A percentile compares a stretch with the other conserved stretches of the same genome.
Evolutionary conservation across 495 filamentous ascomycete genomes (phyloP).

Genomic region (Xylaria bambusicola): DNA sequence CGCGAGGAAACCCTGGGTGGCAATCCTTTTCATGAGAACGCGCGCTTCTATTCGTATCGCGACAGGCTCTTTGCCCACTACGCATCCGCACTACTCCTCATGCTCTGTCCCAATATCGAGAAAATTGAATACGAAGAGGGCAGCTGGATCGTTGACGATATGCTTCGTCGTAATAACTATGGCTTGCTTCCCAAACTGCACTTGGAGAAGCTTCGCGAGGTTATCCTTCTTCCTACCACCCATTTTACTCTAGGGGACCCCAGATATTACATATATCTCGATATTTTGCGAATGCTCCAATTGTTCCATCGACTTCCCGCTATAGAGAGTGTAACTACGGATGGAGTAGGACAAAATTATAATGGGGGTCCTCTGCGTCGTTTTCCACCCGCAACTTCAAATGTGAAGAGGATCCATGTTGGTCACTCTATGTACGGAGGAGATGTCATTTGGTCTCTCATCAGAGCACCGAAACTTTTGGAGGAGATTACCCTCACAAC

Average conservation of each 20-base stretch:
- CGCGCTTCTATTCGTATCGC: not conserved
- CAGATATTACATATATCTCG: not conserved
- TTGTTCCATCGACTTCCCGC: conserved; percentile 4
- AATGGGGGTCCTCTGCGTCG: not conserved
- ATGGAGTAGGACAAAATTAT: not conserved
- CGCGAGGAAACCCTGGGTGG: not conserved
- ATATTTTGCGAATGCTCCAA: not conserved
- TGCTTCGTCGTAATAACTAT: not conserved
- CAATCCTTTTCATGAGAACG: not conserved
- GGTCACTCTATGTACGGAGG: not conserved
- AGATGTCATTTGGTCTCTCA: not conserved
- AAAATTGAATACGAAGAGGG: not conserved
- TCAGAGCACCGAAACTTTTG: not conserved
- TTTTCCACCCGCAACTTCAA: not conserved
- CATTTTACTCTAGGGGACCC: not conserved
- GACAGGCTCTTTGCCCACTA: not conserved
- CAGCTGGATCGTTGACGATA: not conserved
- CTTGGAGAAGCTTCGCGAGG: not conserved
- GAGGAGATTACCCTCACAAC: not conserved
- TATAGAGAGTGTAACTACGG: not conserved
- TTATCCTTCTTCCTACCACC: not conserved
- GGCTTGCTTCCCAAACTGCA: not conserved
- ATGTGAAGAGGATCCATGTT: not conserved
- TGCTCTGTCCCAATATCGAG: conserved; percentile 4
- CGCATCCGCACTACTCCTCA: not conserved